Conservation (phyloP, 768 basidiomycete genomes). For the Pulveroboletus sp. region DNA sequence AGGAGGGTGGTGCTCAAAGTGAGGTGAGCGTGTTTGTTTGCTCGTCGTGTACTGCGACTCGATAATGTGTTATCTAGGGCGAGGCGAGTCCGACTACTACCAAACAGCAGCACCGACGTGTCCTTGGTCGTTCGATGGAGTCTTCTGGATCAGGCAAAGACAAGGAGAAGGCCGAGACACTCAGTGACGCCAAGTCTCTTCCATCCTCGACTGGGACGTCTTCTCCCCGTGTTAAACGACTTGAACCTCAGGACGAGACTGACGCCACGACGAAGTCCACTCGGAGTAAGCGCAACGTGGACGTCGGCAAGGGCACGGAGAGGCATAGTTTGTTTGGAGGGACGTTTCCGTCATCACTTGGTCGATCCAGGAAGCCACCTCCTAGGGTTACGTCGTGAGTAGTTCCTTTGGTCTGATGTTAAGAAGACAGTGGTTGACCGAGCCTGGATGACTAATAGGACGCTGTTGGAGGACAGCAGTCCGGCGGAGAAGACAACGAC, state of each 20-base stretch:
- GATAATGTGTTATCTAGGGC: slow-evolving; percentile 35
- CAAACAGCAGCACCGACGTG: slow-evolving; percentile 41
- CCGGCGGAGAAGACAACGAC: slow-evolving; percentile 42
- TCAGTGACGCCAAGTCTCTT: slow-evolving; percentile 24
- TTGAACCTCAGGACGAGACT: slow-evolving; percentile 24
- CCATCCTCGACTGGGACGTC: slow-evolving; percentile 21
- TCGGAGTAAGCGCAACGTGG: slow-evolving; percentile 48
- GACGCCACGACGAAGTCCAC: slow-evolving; percentile 31
- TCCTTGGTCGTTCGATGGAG: slow-evolving; percentile 57
- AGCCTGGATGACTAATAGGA: slow-evolving; percentile 15
- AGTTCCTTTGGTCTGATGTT: neutral
- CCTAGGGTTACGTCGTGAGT: slow-evolving; percentile 66
- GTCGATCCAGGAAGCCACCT: slow-evolving; percentile 74
- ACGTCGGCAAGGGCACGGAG: slow-evolving; percentile 44
- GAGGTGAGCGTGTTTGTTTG: slow-evolving; percentile 48
- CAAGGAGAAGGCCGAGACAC: slow-evolving; percentile 31
- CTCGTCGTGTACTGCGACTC: neutral
- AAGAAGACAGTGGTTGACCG: neutral
- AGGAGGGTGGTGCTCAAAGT: slow-evolving; percentile 58
- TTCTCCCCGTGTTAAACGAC: slow-evolving; percentile 18
- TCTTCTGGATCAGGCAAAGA: slow-evolving; percentile 32
- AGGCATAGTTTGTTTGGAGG: slow-evolving; percentile 82
- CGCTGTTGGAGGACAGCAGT: slow-evolving; percentile 31
- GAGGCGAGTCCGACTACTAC: slow-evolving; percentile 39
- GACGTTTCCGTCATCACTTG: slow-evolving; percentile 53